Evolutionary conservation across 108 stramenopile species (phyloP), one percentile per base, ranked within the genome.

Genomic region (Nannochloropsis oceanica): DNA sequence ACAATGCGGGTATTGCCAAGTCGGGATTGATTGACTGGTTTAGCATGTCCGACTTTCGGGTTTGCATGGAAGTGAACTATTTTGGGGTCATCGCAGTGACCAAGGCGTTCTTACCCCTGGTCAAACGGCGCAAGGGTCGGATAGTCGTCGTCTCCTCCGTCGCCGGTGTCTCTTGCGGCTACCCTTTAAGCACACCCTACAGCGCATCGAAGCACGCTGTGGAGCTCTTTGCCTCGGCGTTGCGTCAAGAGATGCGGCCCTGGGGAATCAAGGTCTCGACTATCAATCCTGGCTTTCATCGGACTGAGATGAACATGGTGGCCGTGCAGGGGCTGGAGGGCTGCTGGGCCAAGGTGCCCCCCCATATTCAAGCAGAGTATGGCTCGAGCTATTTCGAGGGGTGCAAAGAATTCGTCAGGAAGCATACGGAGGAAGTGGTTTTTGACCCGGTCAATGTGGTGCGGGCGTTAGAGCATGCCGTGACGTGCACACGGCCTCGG

Each of bases 1-100:
- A 92, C 87, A 93, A 92, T 81, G 93, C 93, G 24, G 93, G 93
- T 8, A 44, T 92, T 44, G 92, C 89, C 13, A 18, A 34, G 8
- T n/a, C 50, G 43, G 92, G 93, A 11, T 82, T 44, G 11, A 82
- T 91, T 18, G 93, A 93, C 59, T 93, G 91, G 91, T 43, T 88
- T 26, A 34, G 59, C 13, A 43, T 93, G 11, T n/a, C 50, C 11
- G 87, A 44, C 9, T 87, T 59, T 79, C 27, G 80, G 42, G 27
- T 82, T 25, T 82, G 79, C 43, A 84, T 87, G 12, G 27, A 50
- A 85, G 93, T 93, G 10, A 93, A 93, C 44, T 93, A 73, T 84
- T 92, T 84, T 85, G 92, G 92, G 25, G 82, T 83, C 14, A 82
- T 93, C 84, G 86, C 91, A 1, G 87, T 86, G 27, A 80, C 82